Percentiles rank a stretch among this genome's conserved stretches.
phyloP scores from a whole-genome alignment of 306 rosid genomes.

The Sindora glabra region DNA sequence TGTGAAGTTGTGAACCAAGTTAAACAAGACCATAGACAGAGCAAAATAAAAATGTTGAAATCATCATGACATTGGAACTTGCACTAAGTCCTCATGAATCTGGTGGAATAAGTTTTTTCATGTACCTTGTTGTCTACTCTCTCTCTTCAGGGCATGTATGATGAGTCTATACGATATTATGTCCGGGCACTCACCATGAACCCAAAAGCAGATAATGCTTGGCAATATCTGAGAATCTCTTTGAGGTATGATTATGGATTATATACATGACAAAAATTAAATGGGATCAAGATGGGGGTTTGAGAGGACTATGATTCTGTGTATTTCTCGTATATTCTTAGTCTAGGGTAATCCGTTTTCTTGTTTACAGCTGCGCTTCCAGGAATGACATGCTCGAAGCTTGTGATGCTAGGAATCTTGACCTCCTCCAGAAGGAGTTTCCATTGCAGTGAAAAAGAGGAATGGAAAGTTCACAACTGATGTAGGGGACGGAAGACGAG shows the following conservation, averaged over 20 bases:
- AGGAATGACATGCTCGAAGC: slow-evolving; percentile 92
- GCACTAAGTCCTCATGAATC: not conserved
- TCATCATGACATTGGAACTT: too few species aligned
- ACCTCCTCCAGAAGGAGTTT: slow-evolving; percentile 91
- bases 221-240: slow-evolving; percentile 95
- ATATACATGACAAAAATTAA: not conserved
- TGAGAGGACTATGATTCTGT: not conserved
- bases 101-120: not conserved
- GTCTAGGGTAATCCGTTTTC: not conserved
- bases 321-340: not conserved
- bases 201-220: slow-evolving; percentile 96
- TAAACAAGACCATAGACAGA: not conserved
- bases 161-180: slow-evolving; percentile 84
- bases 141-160: slow-evolving; percentile 69
- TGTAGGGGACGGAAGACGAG: too few species aligned
- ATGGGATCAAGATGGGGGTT: not conserved
- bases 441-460: slow-evolving; percentile 57
- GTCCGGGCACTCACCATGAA: slow-evolving; percentile 96
- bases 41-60: not conserved
- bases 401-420: slow-evolving; percentile 86
- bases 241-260: slow-evolving; percentile 49
- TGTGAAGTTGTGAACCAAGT: not conserved
- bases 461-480: too few species aligned
- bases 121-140: not conserved
- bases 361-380: slow-evolving; percentile 74